A percentile compares a stretch with the other conserved stretches of the same genome.
Evolutionary conservation across 2,329 filamentous ascomycete genomes (phyloP).

Genomic region (Purpureocillium lavendulum): DNA sequence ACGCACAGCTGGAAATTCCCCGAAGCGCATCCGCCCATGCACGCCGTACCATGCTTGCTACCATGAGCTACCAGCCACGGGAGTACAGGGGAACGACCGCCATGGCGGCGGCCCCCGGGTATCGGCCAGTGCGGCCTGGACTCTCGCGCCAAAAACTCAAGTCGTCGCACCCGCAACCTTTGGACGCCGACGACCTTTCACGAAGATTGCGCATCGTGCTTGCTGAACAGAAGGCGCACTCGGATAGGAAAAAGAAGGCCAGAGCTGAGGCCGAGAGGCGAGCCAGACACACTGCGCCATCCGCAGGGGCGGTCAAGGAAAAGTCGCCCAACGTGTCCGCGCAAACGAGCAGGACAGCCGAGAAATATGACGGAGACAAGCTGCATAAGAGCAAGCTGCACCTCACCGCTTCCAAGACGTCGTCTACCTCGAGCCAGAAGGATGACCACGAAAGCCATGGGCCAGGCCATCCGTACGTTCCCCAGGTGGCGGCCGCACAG

Average conservation of each 20-base stretch:
- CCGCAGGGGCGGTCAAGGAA: slow-evolving; percentile 3
- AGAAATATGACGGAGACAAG: not conserved
- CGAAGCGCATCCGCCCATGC: not conserved
- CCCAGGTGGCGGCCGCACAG: slow-evolving; percentile 44
- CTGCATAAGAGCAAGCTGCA: slow-evolving; percentile 5
- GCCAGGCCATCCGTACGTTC: slow-evolving; percentile 38
- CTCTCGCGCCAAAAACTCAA: slow-evolving; percentile 3
- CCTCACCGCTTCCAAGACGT: slow-evolving; percentile 2
- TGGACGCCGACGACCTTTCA: slow-evolving; percentile 48
- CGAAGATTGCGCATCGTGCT: slow-evolving; percentile 42
- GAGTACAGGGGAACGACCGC: slow-evolving; percentile 2
- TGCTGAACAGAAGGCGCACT: slow-evolving; percentile 36
- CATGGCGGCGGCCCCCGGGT: not conserved
- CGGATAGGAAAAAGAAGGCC: slow-evolving; percentile 24
- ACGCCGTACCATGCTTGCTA: slow-evolving; percentile 5
- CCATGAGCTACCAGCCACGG: slow-evolving; percentile 1
- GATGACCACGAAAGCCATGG: slow-evolving; percentile 7
- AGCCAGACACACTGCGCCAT: slow-evolving; percentile 1
- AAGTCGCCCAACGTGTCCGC: slow-evolving; percentile 1
- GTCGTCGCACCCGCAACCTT: slow-evolving; percentile 16
- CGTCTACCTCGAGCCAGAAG: slow-evolving; percentile 9
- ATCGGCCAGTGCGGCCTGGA: no score
- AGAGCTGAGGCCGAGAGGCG: slow-evolving; percentile 14
- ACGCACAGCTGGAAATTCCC: no score
- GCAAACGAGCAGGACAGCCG: not conserved